A percentile compares a stretch with the other conserved stretches of the same genome.
phyloP scores from a whole-genome alignment of 2,329 filamentous ascomycete species.

The Fonsecaea pugnacius region DNA sequence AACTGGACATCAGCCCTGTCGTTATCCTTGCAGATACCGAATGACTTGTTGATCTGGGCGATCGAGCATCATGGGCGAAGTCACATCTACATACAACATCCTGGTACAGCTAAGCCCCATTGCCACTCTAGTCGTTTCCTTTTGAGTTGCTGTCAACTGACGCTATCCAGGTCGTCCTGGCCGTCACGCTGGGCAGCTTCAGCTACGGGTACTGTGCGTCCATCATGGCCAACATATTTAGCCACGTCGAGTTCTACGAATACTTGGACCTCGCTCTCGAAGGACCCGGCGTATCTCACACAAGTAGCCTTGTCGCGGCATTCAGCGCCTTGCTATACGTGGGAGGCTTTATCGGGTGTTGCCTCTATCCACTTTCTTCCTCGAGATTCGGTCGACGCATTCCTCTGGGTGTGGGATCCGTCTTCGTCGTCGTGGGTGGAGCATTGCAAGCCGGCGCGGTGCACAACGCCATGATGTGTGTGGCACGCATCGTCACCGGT shows the following conservation, averaged over 20 bases:
- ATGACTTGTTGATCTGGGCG: background rate
- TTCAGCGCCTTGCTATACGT: constrained; percentile 16
- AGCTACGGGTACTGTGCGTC: constrained; percentile 10
- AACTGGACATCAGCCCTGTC: too few relatives aligned
- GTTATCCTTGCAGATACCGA: too few relatives aligned
- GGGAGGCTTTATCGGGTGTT: constrained; percentile 11
- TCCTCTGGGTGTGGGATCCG: constrained; percentile 42
- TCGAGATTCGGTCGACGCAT: constrained; percentile 7
- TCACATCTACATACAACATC: background rate
- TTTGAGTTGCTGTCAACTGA: background rate
- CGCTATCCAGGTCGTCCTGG: background rate
- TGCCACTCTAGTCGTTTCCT: background rate
- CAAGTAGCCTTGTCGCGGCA: constrained; percentile 7
- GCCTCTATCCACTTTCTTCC: constrained; percentile 1
- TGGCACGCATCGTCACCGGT: constrained; percentile 38
- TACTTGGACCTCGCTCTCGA: constrained; percentile 6
- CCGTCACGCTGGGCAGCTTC: constrained; percentile 2
- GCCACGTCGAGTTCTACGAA: constrained; percentile 3
- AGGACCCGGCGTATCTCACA: background rate
- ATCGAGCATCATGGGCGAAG: background rate
- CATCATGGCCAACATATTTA: constrained; percentile 5
- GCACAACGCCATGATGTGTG: constrained; percentile 21
- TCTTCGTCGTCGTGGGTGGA: constrained; percentile 42
- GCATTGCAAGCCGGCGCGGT: constrained; percentile 45
- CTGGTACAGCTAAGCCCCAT: background rate